phyloP scores from a whole-genome alignment of 192 early-diverging fungal species.

The Umbelopsis ramanniana region DNA sequence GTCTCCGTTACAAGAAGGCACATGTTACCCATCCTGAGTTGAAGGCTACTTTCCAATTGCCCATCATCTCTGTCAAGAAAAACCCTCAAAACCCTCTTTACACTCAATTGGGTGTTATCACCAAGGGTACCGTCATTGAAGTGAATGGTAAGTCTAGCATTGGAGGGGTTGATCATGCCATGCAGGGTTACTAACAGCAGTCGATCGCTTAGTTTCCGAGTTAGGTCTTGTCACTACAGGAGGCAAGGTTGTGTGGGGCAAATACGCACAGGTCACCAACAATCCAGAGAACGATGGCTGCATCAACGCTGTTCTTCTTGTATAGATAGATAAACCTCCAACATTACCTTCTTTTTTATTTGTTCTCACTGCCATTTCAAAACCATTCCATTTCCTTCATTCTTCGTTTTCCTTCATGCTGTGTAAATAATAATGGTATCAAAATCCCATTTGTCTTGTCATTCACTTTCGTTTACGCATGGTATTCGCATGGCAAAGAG shows the following conservation, averaged over 20 bases:
- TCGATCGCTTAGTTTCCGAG: conserved; percentile 67
- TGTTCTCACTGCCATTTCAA: neutral
- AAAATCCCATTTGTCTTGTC: neutral
- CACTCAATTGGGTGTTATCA: conserved; percentile 96
- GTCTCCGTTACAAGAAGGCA: conserved; percentile 97
- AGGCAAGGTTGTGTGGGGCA: conserved; percentile 99
- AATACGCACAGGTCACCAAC: conserved; percentile 94
- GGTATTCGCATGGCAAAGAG: too few species aligned
- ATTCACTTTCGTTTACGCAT: neutral
- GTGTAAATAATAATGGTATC: conserved; percentile 18
- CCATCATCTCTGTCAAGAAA: conserved; percentile 98
- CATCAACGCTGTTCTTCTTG: conserved; percentile 92
- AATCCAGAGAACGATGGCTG: conserved; percentile 98
- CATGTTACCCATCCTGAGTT: conserved; percentile 99
- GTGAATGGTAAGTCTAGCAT: conserved; percentile 46
- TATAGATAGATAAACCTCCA: conserved; percentile 57
- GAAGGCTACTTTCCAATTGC: conserved; percentile 94
- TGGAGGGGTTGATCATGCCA: neutral
- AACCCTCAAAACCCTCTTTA: conserved; percentile 96
- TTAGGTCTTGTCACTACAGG: conserved; percentile 94
- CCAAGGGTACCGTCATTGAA: conserved; percentile 98
- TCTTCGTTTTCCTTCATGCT: conserved; percentile 15
- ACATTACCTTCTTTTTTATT: neutral
- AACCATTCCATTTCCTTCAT: neutral
- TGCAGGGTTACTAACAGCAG: conserved; percentile 19